Base-by-base conservation (phyloP, 1,284 basidiomycete genomes). In the Ceratorhiza oryzae-sativae region DNA sequence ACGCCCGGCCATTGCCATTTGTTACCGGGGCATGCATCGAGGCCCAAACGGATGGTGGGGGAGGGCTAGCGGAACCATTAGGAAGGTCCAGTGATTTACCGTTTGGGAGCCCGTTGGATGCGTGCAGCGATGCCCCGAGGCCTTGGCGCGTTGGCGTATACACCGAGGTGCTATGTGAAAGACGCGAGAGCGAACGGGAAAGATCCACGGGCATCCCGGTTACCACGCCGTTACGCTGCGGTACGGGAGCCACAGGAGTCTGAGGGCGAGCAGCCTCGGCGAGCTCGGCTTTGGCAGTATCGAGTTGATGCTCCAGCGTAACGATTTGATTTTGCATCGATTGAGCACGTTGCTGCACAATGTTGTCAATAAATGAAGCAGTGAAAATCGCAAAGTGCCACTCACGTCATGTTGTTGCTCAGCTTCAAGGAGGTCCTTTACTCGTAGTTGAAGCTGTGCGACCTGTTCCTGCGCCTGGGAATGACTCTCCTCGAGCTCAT, bases 81-180 rank as follows among this genome's bases (percentile, higher is more conserved):
- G 60, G 39, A 20, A 55, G 82, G 56, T 79, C 81, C 55, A 81
- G 77, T 15, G 13, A 3, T 61, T 73, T 73, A 39, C 75, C 46
- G 82, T 73, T 74, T 72, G 79, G 72, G 72, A 77, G 77, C 49
- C 79, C 79, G 45, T 77, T 79, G 15, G 90, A 89, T 20, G 89
- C 89, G 75, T 92, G 90, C 80, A 91, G 90, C 0, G 90, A 92
- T 76, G 91, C 88, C 84, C 87, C 87, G 8, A 90, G 72, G 41
- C 0, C 85, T 51, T 51, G 85, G 85, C 18, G 78, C 79, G 8
- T 83, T 77, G 30, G 83, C 83, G 62, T 81, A 81, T 18, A 79
- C 80, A 48, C 75, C 77, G 71, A 77, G 87, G 87, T 39, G 85
- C 78, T 0, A 86, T 89, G 78, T 90, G 91, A 8, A 87, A 82